Evolutionary conservation across 2,329 filamentous ascomycete species (phyloP), one percentile per base, ranked within the genome.

Genomic region (Colletotrichum lupini): DNA sequence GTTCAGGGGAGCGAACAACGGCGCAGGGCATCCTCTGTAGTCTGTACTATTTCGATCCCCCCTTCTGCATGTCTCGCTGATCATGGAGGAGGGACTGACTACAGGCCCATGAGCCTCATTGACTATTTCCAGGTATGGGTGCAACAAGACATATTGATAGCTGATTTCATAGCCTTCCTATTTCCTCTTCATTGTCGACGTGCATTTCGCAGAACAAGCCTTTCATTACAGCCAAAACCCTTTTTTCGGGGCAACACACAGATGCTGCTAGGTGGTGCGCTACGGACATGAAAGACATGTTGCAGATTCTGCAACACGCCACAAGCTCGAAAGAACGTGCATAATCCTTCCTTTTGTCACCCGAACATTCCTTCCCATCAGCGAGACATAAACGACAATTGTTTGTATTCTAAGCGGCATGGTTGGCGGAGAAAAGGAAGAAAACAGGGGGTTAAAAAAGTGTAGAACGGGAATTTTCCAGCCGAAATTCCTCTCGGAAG

Each of bases 281-380:
- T 28, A 58, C 64, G 55, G 57, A 58, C 32, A 35, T 58, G 49
- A 63, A 68, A 69, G 70, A 73, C 69, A 73, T 65, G 66, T 69
- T 73, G 66, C 70, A 73, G 70, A 73, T 46, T 69, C 66, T 73
- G 70, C 70, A 68, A 69, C 59, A 73, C 66, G 70, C 70, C 59
- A 73, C 70, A 60, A 46, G 53, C 35, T 42, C 59, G 49, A 55
- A 64, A 59, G 52, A 73, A 64, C 53, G 53, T 69, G 66, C 66
- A 73, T 68, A 59, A 28, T 63, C 12, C 42, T 64, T 69, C 68
- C 53, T 60, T 67, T 56, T 32, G 22, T 52, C 60, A 35, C 28
- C 42, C 42, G 42, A 52, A 52, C 49, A 52, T 68, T 35, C 52
- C 49, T 53, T 62, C 9, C 28, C 32, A 30, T 66, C 58, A 49